These are phyloP conservation scores for Rhizodiscina lignyota DNA, from an alignment of 495 filamentous ascomycete species.

Conservation along the genomic window DNA sequence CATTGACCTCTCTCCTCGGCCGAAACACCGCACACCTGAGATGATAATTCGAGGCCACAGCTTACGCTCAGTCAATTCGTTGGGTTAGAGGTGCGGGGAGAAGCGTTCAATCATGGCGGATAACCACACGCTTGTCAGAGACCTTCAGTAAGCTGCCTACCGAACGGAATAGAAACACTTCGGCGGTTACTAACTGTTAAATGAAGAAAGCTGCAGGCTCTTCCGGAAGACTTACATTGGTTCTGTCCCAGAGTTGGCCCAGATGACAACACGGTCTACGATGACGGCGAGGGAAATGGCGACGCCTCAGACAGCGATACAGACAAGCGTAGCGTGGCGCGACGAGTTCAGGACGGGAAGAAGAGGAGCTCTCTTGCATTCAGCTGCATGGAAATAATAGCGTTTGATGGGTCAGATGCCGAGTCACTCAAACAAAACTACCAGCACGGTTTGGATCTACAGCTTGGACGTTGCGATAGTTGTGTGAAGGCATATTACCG, in stretches of 20 bases:
- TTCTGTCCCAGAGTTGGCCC: conserved; percentile 20
- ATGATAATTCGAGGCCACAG: too few species aligned
- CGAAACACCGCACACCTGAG: too few species aligned
- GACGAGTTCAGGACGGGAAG: conserved; percentile 2
- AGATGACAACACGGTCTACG: conserved; percentile 14
- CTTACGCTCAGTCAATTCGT: too few species aligned
- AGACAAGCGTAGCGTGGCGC: conserved; percentile 1
- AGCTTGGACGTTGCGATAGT: conserved; percentile 54
- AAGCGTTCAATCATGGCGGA: too few species aligned
- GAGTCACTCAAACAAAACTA: conserved; percentile 21
- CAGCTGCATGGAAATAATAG: conserved; percentile 49
- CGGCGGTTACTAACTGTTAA: too few species aligned
- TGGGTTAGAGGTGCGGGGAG: too few species aligned
- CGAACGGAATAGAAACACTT: too few species aligned
- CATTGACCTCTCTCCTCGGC: too few species aligned
- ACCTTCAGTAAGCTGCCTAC: too few species aligned
- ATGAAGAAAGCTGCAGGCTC: too few species aligned
- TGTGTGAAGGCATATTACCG: conserved; percentile 74
- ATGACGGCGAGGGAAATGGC: conserved; percentile 16
- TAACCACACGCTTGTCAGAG: too few species aligned
- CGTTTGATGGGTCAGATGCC: conserved; percentile 44
- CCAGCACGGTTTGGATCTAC: conserved; percentile 38
- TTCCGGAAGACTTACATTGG: conserved; percentile 18
- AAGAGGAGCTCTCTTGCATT: conserved; percentile 39
- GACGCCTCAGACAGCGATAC: conserved; percentile 4